A percentile compares a stretch with the other conserved stretches of the same genome.
Evolutionary conservation across 768 basidiomycete species (phyloP).

Genomic region (Kwoniella dejecticola): DNA sequence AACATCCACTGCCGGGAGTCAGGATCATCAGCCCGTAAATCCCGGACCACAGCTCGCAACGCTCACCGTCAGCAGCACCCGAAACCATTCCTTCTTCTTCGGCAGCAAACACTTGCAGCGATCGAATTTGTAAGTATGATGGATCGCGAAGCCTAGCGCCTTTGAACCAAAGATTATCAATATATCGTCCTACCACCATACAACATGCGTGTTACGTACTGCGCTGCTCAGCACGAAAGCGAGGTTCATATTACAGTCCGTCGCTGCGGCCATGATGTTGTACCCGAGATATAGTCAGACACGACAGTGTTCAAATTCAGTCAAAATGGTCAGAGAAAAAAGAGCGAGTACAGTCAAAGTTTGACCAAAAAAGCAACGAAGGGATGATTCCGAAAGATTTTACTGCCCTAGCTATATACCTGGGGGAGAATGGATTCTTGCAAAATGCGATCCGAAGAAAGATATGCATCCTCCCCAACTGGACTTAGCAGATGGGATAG

Average conservation of each 20-base stretch:
- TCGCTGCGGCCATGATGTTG: slow-evolving; percentile 17
- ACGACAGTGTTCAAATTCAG: no score
- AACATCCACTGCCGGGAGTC: slow-evolving; percentile 39
- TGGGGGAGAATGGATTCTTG: no score
- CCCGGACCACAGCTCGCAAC: neutral
- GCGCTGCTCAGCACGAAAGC: slow-evolving; percentile 14
- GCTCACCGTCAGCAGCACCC: slow-evolving; percentile 38
- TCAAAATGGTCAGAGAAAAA: no score
- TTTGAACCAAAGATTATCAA: neutral
- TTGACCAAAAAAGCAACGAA: no score
- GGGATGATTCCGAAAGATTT: no score
- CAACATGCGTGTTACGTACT: slow-evolving; percentile 3
- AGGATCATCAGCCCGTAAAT: neutral
- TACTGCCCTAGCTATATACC: no score
- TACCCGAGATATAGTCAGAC: neutral
- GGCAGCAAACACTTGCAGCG: slow-evolving; percentile 37
- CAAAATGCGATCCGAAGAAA: no score
- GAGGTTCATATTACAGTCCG: slow-evolving; percentile 24
- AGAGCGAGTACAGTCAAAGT: no score
- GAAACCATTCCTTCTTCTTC: slow-evolving; percentile 40
- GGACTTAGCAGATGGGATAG: no score
- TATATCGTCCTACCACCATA: no score
- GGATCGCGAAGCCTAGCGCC: slow-evolving; percentile 23
- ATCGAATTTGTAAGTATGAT: slow-evolving; percentile 42
- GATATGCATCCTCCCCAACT: no score